These are phyloP conservation scores for Dactylellina sp. DNA, from an alignment of 2,329 filamentous ascomycete genomes.

Conservation along the genomic window DNA sequence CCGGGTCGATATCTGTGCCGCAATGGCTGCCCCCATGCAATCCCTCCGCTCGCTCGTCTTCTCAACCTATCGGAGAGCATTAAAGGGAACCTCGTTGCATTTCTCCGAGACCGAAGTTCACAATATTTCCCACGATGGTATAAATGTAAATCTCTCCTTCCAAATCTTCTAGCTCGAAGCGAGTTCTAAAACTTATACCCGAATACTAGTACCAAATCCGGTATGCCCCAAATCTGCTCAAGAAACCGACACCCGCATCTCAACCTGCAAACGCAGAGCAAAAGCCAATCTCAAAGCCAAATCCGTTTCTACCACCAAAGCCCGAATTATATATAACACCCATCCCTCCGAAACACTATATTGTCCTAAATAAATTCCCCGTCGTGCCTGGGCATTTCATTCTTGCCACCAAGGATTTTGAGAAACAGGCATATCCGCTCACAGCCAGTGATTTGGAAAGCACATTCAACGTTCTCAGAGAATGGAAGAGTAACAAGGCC, in stretches of 20 bases:
- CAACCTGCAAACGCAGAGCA: neutral
- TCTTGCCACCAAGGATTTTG: conserved; percentile 73
- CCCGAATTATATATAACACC: conserved; percentile 38
- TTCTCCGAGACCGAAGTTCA: conserved; percentile 52
- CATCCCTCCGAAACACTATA: conserved; percentile 70
- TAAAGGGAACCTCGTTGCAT: conserved; percentile 20
- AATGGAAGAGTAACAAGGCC: conserved; percentile 8
- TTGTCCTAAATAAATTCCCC: conserved; percentile 81
- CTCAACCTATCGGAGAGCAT: conserved; percentile 29
- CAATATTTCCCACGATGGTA: conserved; percentile 43
- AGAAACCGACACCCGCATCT: conserved; percentile 27
- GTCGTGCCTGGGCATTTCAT: conserved; percentile 79
- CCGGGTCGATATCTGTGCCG: neutral
- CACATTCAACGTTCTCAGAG: conserved; percentile 18
- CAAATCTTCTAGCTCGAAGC: too few relatives aligned
- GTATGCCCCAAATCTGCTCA: conserved; percentile 52
- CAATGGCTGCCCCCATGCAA: conserved; percentile 32
- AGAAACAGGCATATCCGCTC: conserved; percentile 71
- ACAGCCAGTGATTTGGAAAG: conserved; percentile 20
- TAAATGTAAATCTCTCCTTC: too few relatives aligned
- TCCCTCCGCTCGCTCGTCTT: conserved; percentile 50
- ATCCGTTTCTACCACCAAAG: conserved; percentile 44
- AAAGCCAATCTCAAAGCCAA: conserved; percentile 14
- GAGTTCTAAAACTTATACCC: neutral
- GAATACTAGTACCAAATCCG: conserved; percentile 55